Evolutionary conservation across 345 rosid species (phyloP).

Genomic region (Citrus glauca): DNA sequence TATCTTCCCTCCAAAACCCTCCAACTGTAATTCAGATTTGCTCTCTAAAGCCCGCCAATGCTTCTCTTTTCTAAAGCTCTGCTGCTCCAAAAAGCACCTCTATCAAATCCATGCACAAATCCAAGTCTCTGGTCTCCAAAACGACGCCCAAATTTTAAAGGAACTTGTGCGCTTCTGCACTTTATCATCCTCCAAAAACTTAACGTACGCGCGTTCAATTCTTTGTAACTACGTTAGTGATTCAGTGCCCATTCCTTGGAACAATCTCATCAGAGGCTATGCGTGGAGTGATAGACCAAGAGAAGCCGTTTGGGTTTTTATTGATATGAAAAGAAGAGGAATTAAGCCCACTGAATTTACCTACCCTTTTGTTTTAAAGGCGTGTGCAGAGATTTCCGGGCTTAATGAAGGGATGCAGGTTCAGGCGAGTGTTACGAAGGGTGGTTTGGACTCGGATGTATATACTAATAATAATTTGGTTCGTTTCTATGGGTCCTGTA

Average conservation of each 20-base stretch:
- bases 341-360: slow-evolving; percentile 60
- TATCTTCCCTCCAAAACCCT: slow-evolving; percentile 13
- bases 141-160: slow-evolving; percentile 39
- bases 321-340: slow-evolving; percentile 56
- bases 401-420: slow-evolving; percentile 60
- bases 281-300: slow-evolving; percentile 48
- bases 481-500: slow-evolving; percentile 64
- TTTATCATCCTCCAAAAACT: slow-evolving; percentile 39
- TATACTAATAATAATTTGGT: slow-evolving; percentile 65
- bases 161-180: slow-evolving; percentile 54
- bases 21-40: slow-evolving; percentile 24
- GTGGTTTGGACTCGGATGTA: slow-evolving; percentile 60
- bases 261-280: slow-evolving; percentile 58
- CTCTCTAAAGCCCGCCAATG: slow-evolving; percentile 40
- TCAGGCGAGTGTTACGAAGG: slow-evolving; percentile 58
- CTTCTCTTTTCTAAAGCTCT: slow-evolving; percentile 46
- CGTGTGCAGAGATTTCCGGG: slow-evolving; percentile 45
- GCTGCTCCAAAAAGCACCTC: slow-evolving; percentile 50
- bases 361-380: slow-evolving; percentile 69
- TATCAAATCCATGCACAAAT: slow-evolving; percentile 64
- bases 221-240: slow-evolving; percentile 30
- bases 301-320: slow-evolving; percentile 48
- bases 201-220: slow-evolving; percentile 43
- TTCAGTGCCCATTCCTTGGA: slow-evolving; percentile 55
- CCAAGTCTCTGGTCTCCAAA: slow-evolving; percentile 45